A percentile compares a stretch with the other conserved stretches of the same genome.
These are phyloP conservation scores for Ganoderma multipileum DNA, from an alignment of 1,284 basidiomycete genomes.

Conservation along the genomic window DNA sequence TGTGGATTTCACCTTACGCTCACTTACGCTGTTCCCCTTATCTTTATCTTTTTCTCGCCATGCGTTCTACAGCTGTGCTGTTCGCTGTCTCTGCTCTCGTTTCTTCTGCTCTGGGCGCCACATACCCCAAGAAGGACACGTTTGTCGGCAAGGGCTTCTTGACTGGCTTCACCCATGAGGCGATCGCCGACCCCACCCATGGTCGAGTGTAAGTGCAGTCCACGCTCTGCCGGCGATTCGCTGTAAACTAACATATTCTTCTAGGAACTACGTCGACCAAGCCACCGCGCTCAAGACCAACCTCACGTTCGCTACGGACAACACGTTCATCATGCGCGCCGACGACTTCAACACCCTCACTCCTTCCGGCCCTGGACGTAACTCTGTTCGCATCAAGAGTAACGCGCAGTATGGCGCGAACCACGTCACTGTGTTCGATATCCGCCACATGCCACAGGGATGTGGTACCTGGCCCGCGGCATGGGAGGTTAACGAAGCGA, in stretches of 20 bases:
- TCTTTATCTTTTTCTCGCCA: conserved; percentile 19
- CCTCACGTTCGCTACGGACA: conserved; percentile 40
- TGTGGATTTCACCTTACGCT: conserved; percentile 26
- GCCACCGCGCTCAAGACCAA: conserved; percentile 41
- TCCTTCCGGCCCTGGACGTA: conserved; percentile 57
- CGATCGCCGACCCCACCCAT: conserved; percentile 64
- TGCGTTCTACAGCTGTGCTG: conserved; percentile 34
- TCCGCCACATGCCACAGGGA: conserved; percentile 66
- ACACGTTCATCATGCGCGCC: conserved; percentile 52
- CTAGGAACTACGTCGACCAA: conserved; percentile 46
- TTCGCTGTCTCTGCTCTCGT: conserved; percentile 31
- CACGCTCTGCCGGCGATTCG: background rate
- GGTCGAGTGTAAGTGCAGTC: conserved; percentile 61
- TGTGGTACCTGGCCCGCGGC: conserved; percentile 69
- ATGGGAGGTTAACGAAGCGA: conserved; percentile 51
- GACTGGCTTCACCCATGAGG: conserved; percentile 54
- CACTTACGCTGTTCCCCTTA: conserved; percentile 1
- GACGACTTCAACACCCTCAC: conserved; percentile 56
- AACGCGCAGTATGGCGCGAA: conserved; percentile 55
- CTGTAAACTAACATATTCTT: background rate
- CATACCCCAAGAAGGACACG: conserved; percentile 52
- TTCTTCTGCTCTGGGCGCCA: conserved; percentile 38
- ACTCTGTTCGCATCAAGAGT: conserved; percentile 64
- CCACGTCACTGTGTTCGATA: conserved; percentile 64
- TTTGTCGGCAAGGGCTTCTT: conserved; percentile 59